A percentile compares a stretch with the other conserved stretches of the same genome.
phyloP scores from a whole-genome alignment of 2,329 filamentous ascomycete species.

The Camillea tinctor region DNA sequence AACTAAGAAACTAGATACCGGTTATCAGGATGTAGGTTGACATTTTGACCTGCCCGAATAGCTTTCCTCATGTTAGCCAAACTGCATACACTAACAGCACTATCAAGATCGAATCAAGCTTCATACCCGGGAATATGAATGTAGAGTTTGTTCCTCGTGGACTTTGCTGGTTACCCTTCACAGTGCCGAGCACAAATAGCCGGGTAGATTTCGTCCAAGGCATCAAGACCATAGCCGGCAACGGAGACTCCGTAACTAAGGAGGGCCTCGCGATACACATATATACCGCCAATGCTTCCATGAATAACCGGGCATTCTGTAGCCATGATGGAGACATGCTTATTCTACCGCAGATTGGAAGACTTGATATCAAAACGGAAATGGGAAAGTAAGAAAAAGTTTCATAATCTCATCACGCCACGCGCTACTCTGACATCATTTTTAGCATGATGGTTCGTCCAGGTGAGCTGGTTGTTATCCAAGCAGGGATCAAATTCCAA shows the following conservation, averaged over 20 bases:
- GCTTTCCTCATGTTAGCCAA: not conserved
- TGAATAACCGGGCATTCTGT: conserved; percentile 45
- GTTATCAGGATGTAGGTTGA: conserved; percentile 6
- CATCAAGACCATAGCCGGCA: conserved; percentile 48
- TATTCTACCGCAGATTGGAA: conserved; percentile 61
- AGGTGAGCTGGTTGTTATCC: conserved; percentile 64
- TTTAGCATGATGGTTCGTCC: conserved; percentile 52
- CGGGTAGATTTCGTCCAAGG: conserved; percentile 47
- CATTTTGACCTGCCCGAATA: not conserved
- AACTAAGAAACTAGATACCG: conserved; percentile 8
- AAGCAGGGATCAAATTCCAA: conserved; percentile 60
- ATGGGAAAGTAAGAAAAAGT: conserved; percentile 40
- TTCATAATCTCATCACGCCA: conserved; percentile 31
- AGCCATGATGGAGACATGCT: conserved; percentile 65
- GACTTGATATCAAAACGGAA: conserved; percentile 65
- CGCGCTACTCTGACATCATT: conserved; percentile 5
- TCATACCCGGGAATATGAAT: conserved; percentile 39
- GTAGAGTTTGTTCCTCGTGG: conserved; percentile 40
- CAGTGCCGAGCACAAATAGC: conserved; percentile 25
- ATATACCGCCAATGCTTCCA: conserved; percentile 46
- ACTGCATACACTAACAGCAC: not conserved
- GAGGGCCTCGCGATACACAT: conserved; percentile 50
- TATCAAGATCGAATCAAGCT: conserved; percentile 30
- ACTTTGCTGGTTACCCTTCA: conserved; percentile 42
- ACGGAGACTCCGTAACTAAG: conserved; percentile 48